Percentiles rank a stretch among this genome's conserved stretches.
These are phyloP conservation scores for Cutaneotrichosporon cutaneum DNA, from an alignment of 1,284 basidiomycete genomes.

Conservation along the genomic window DNA sequence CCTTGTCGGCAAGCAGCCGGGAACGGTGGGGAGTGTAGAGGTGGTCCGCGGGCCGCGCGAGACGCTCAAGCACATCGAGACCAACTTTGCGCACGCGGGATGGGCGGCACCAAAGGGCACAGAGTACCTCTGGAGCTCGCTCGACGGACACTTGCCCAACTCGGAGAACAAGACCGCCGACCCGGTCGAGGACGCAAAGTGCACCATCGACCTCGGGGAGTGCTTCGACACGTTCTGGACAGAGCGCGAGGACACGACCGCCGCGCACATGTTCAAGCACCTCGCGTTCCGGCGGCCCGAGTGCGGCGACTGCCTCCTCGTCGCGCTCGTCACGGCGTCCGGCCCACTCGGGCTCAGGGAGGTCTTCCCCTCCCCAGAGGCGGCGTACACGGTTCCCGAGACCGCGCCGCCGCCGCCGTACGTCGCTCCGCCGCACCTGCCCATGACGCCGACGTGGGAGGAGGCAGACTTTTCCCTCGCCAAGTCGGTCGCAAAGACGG, in stretches of 20 bases:
- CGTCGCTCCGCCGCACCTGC: conserved; percentile 52
- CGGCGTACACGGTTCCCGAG: conserved; percentile 26
- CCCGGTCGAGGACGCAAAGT: conserved; percentile 21
- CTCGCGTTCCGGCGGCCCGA: conserved; percentile 55
- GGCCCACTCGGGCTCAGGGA: conserved; percentile 56
- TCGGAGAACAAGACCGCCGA: too few species aligned
- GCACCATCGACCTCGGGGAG: conserved; percentile 44
- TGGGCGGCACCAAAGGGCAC: conserved; percentile 41
- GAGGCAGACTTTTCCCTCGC: conserved; percentile 55
- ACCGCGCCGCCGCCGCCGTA: conserved; percentile 17
- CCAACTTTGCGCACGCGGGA: conserved; percentile 39
- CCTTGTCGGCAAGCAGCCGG: too few species aligned
- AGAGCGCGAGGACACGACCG: conserved; percentile 28
- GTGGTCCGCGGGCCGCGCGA: conserved; percentile 42
- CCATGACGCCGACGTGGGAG: conserved; percentile 54
- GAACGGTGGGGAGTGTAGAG: conserved; percentile 33
- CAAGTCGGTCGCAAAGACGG: conserved; percentile 46
- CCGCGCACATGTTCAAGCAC: conserved; percentile 56
- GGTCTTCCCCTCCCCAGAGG: conserved; percentile 53
- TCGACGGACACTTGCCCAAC: too few species aligned
- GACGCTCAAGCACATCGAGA: conserved; percentile 36
- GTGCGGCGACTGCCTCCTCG: conserved; percentile 60
- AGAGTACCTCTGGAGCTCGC: conserved; percentile 21
- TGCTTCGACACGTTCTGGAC: conserved; percentile 52
- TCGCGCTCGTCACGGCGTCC: conserved; percentile 55